These are phyloP conservation scores for Populus deltoides DNA, from an alignment of 345 rosid species.

Conservation along the genomic window DNA sequence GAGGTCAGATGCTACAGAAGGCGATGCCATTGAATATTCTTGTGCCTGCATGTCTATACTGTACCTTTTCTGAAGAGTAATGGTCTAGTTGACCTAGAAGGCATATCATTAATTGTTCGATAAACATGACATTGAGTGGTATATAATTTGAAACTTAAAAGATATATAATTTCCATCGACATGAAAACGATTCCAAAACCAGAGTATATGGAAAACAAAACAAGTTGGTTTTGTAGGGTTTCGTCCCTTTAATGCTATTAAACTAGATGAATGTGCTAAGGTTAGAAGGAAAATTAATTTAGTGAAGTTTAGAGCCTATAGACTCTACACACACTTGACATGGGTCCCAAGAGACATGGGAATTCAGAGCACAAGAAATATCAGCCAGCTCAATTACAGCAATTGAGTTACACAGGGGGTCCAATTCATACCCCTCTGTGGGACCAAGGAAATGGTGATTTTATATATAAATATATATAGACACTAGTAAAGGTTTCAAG, in stretches of 20 bases:
- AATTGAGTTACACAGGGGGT: too few relatives aligned
- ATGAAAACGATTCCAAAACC: background rate
- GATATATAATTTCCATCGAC: background rate
- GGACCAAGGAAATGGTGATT: too few relatives aligned
- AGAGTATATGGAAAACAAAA: too few relatives aligned
- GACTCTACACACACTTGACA: background rate
- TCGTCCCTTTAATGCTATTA: too few relatives aligned
- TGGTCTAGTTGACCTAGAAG: too few relatives aligned
- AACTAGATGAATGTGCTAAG: too few relatives aligned
- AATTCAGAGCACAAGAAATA: background rate
- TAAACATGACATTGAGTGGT: background rate
- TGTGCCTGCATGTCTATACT: too few relatives aligned
- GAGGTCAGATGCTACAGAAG: background rate
- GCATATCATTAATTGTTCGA: background rate
- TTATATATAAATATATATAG: too few relatives aligned
- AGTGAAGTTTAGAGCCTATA: too few relatives aligned
- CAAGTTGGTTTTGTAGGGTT: too few relatives aligned
- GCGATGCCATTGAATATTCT: background rate
- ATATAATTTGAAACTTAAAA: background rate
- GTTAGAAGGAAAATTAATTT: background rate
- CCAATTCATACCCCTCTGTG: background rate
- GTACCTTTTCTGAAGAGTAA: too few relatives aligned
- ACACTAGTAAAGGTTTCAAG: too few relatives aligned
- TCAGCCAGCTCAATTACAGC: background rate
- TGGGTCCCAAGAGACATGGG: slow-evolving; percentile 8